Evolutionary conservation across 805 yeast genomes (phyloP), one percentile per base, ranked within the genome.

Genomic region (Candida nanaspora): DNA sequence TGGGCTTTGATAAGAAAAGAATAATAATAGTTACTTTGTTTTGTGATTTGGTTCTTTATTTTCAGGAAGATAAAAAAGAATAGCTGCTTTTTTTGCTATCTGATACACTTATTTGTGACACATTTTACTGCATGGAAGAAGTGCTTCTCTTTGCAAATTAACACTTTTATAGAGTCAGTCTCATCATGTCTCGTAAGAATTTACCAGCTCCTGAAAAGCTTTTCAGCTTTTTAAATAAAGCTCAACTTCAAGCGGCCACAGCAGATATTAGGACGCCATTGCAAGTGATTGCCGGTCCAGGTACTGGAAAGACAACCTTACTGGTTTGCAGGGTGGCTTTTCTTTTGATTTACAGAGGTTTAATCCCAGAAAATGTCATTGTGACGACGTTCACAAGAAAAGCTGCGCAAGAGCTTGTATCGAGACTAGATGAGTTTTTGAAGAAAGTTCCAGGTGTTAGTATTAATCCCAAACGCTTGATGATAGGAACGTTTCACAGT

Each of bases 311-410:
- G 59, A 91, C 98, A 2, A 80, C 79, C 55, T 91, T 93, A 2
- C 60, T 91, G 23, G 80, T 86, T 0, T 71, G 87, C 1, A 66
- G 96, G 35, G 93, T 89, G 9, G 89, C 89, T 0, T 74, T 79
- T 51, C 63, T 89, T 23, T 49, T 89, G 7, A 44, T 74, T 3
- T 57, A 70, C 8, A 67, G 73, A 28, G 60, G 69, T 2, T 58
- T 85, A 0, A 64, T 68, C 1, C 89, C 97, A 0, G 65, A 69
- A 27, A 63, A 72, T 36, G 71, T 93, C 16, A 73, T 91, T 1
- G 93, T 89, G 18, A 86, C 96, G 6, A 89, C 98, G 0, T 91
- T 91, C 64, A 91, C 98, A 11, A 85, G 86, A 51, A 86, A 84
- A 51, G 98, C 98, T 0, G 94, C 97, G 2, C 73, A 69, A 39